Conservation (phyloP, 1,139 yeast species). For the Schwanniomyces etchellsii region DNA sequence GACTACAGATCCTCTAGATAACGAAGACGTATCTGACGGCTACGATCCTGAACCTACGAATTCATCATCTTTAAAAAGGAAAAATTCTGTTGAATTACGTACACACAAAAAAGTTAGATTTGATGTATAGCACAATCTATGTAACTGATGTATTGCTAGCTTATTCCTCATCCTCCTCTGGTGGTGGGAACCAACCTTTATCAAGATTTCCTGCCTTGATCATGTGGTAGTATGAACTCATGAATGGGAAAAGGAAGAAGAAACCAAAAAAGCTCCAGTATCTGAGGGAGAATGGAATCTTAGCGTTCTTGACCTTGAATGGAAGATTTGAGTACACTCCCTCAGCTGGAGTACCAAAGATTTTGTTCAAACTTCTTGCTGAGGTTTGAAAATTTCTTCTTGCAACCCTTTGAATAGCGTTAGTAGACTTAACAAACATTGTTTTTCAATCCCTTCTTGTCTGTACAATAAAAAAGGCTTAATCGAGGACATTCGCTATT, state of each 20-base stretch:
- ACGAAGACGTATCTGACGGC: slow-evolving; percentile 11
- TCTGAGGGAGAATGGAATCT: slow-evolving; percentile 75
- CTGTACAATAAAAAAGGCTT: too few relatives aligned
- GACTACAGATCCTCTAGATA: slow-evolving; percentile 5
- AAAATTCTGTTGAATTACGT: slow-evolving; percentile 7
- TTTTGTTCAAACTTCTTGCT: slow-evolving; percentile 25
- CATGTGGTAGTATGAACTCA: slow-evolving; percentile 63
- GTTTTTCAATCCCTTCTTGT: too few relatives aligned
- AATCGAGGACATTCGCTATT: too few relatives aligned
- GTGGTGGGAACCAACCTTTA: slow-evolving; percentile 1
- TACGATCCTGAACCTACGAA: slow-evolving; percentile 14
- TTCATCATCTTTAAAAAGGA: slow-evolving; percentile 12
- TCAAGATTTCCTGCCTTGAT: slow-evolving; percentile 59
- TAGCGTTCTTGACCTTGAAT: slow-evolving; percentile 88
- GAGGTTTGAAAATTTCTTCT: slow-evolving; percentile 38
- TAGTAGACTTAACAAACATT: too few relatives aligned
- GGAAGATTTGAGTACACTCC: slow-evolving; percentile 93
- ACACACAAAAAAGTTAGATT: slow-evolving; percentile 24
- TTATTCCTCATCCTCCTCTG: not conserved
- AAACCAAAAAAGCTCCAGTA: slow-evolving; percentile 76
- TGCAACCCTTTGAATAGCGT: slow-evolving; percentile 15
- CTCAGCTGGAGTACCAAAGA: slow-evolving; percentile 51
- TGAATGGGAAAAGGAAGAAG: slow-evolving; percentile 59
- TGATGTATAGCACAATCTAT: slow-evolving; percentile 10
- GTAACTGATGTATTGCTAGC: not conserved